Base-by-base conservation (phyloP, 2,329 filamentous ascomycete species). In the Trichoderma koningiopsis region DNA sequence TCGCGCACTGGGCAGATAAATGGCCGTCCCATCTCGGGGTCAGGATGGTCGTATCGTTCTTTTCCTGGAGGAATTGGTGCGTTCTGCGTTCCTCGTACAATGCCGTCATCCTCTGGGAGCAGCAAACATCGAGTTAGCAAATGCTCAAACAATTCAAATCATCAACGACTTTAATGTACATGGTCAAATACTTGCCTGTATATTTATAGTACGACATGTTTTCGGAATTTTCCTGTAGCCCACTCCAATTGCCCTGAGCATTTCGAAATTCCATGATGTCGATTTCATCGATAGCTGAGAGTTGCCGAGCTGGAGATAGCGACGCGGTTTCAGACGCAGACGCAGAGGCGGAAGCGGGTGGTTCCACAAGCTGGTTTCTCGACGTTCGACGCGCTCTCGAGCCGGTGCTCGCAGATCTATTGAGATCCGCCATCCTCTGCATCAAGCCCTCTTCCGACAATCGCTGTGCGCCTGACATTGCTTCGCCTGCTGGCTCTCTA, bases 1-100 rank as follows among this genome's bases (percentile, higher is more conserved):
- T 77, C 72, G 3, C 81, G 77, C 4, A 83, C 75, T 5, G 81
- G 79, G 47, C 81, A 83, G 19, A 81, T 71, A 63, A 72, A 82
- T 0, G 73, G 77, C 43, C 61, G 68, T 0, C 69, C 29, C 0
- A 72, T 71, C 53, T 77, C 68, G 7, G 37, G 19, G 7, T 60
- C 55, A n/a, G 27, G 14, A 52, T 63, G 33, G 19, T 53, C 31
- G 27, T 47, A 52, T 27, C 68, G 62, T 43, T 47, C 60, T 35
- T 66, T 55, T 22, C 68, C 68, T 0, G 47, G 68, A 5, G 68
- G 57, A 43, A 70, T 24, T 6, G 68, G 68, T n/a, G 57, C 68
- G 7, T 35, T 33, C 14, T 14, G 37, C 13, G 69, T 69, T 56
- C 24, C 43, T n/a, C 56, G 49, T 10, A 47, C 31, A 22, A 16